A percentile compares a stretch with the other conserved stretches of the same genome.
Conservation (phyloP, 352 stramenopile genomes). For the Phytophthora ramorum region DNA sequence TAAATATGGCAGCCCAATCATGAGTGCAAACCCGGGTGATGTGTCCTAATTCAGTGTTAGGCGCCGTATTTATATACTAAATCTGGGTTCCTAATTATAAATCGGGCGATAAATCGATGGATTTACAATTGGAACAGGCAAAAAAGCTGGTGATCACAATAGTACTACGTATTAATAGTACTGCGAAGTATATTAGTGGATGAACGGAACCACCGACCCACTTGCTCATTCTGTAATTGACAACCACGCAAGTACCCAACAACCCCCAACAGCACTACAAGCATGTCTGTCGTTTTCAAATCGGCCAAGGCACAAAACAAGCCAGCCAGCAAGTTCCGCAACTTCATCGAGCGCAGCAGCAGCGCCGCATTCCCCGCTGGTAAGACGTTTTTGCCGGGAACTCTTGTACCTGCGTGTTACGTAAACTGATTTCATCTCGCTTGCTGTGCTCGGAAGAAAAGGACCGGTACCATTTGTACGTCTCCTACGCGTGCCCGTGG, state of each 20-base stretch:
- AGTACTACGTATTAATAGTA: too few species aligned
- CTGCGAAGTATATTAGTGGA: too few species aligned
- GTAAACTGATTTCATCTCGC: background rate
- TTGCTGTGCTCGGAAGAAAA: slow-evolving; percentile 26
- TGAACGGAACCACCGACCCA: background rate
- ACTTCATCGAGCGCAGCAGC: slow-evolving; percentile 38
- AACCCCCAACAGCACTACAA: background rate
- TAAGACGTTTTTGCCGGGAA: slow-evolving; percentile 5
- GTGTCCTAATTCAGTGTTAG: too few species aligned
- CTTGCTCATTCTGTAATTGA: slow-evolving; percentile 4
- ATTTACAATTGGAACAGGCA: too few species aligned
- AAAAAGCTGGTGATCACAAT: too few species aligned
- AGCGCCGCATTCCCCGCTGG: slow-evolving; percentile 30
- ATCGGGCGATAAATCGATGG: too few species aligned
- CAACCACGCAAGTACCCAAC: background rate
- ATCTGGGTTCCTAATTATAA: too few species aligned
- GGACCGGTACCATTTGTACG: slow-evolving; percentile 87
- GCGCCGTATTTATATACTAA: too few species aligned
- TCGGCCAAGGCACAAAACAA: slow-evolving; percentile 20
- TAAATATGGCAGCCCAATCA: too few species aligned
- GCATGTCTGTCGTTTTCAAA: slow-evolving; percentile 16
- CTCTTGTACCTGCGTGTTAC: background rate
- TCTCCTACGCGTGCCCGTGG: slow-evolving; percentile 91
- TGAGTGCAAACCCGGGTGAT: too few species aligned
- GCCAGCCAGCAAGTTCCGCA: slow-evolving; percentile 30